Evolutionary conservation across 441 rosid genomes (phyloP).

Genomic region (Syzygium malaccense): DNA sequence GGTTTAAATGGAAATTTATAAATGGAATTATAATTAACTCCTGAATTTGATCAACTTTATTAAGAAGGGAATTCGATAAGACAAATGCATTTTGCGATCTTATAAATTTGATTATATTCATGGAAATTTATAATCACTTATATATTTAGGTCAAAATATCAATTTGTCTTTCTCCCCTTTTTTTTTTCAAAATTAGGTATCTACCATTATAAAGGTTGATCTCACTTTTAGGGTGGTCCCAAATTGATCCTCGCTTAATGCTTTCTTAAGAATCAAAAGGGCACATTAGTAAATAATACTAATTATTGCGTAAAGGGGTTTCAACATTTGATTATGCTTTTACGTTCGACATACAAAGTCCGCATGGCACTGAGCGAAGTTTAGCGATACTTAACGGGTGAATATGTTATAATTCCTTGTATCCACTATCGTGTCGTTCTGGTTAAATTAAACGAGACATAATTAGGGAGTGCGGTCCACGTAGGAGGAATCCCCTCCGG

Average conservation of each 20-base stretch:
- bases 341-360: not conserved
- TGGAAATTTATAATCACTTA: not conserved
- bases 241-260: not conserved
- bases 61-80: not conserved
- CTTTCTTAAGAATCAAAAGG: not conserved
- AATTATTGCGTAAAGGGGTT: not conserved
- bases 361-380: not conserved
- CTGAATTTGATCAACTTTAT: not conserved
- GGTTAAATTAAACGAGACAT: not conserved
- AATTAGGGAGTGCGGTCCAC: not conserved
- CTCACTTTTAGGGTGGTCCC: not conserved
- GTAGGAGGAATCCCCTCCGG: not conserved
- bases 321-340: not conserved
- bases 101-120: not conserved
- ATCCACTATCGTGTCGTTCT: not conserved
- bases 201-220: not conserved
- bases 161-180: not conserved
- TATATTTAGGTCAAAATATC: too few species aligned
- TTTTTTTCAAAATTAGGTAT: not conserved
- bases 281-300: not conserved
- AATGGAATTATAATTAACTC: not conserved
- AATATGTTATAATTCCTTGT: not conserved
- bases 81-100: rapidly evolving
- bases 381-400: not conserved
- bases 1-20: not conserved